phyloP scores from a whole-genome alignment of 108 stramenopile genomes.

The Seminavis robusta region DNA sequence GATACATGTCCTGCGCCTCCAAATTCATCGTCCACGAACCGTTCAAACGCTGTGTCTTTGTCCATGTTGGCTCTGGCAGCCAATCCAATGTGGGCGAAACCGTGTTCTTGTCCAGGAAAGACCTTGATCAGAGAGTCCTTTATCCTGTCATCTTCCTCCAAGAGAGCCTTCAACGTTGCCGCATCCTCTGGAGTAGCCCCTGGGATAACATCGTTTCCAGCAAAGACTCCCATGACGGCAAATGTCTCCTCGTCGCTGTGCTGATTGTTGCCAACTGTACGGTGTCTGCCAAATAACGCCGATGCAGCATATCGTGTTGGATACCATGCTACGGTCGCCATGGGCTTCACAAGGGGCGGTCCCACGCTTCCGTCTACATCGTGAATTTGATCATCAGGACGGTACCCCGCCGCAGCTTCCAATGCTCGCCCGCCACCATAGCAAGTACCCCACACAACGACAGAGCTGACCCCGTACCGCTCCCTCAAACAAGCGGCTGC shows the following conservation, averaged over 20 bases:
- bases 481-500: conserved; percentile 72
- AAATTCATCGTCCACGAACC: conserved; percentile 68
- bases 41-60: conserved; percentile 28
- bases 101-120: conserved; percentile 76
- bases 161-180: conserved; percentile 40
- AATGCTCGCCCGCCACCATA: conserved; percentile 82
- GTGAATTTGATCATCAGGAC: conserved; percentile 51
- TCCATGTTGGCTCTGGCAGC: background rate
- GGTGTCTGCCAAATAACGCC: conserved; percentile 51
- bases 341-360: conserved; percentile 67
- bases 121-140: conserved; percentile 84
- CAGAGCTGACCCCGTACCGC: conserved; percentile 67
- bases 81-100: conserved; percentile 68
- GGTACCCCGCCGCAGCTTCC: conserved; percentile 72
- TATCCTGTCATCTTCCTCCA: conserved; percentile 62
- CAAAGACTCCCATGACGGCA: conserved; percentile 82
- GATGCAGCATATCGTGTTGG: conserved; percentile 75
- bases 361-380: conserved; percentile 60
- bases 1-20: conserved; percentile 46
- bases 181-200: conserved; percentile 78
- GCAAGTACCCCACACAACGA: conserved; percentile 82
- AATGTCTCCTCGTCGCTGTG: conserved; percentile 19
- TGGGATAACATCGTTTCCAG: conserved; percentile 53
- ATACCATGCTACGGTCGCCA: conserved; percentile 80
- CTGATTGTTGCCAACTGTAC: background rate